Percentiles rank a stretch among this genome's conserved stretches.
These are phyloP conservation scores for Neurospora sp. DNA, from an alignment of 495 filamentous ascomycete species.

Conservation along the genomic window DNA sequence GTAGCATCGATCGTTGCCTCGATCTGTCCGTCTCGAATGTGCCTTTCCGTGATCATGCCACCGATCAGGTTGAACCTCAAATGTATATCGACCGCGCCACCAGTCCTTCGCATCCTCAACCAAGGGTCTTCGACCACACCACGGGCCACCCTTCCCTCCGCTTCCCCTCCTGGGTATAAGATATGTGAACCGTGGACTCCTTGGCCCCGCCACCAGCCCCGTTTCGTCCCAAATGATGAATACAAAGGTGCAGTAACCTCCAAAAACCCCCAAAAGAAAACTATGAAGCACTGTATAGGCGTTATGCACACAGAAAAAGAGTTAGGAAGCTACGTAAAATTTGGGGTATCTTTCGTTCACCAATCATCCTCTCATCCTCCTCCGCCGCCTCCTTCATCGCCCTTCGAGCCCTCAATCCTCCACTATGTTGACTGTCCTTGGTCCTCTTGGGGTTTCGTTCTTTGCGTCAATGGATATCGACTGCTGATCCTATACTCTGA, in stretches of 20 bases:
- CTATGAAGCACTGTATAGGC: background rate
- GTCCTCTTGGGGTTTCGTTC: background rate
- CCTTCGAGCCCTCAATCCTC: background rate
- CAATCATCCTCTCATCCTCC: background rate
- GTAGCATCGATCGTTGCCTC: background rate
- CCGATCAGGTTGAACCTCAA: background rate
- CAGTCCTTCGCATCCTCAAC: background rate
- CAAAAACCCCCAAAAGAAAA: background rate
- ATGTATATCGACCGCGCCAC: background rate
- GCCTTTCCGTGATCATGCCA: background rate
- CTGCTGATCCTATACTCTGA: background rate
- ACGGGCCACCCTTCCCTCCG: background rate
- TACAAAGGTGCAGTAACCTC: background rate
- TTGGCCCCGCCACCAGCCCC: background rate
- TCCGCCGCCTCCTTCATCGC: background rate
- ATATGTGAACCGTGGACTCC: background rate
- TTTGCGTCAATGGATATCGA: background rate
- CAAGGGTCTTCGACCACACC: background rate
- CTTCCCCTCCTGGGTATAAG: background rate
- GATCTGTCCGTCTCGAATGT: background rate
- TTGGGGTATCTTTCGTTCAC: background rate
- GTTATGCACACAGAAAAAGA: background rate
- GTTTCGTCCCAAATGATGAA: background rate
- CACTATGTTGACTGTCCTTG: background rate
- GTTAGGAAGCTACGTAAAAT: background rate